These are phyloP conservation scores for Hypoxylon trugodes DNA, from an alignment of 495 filamentous ascomycete genomes.

Conservation along the genomic window DNA sequence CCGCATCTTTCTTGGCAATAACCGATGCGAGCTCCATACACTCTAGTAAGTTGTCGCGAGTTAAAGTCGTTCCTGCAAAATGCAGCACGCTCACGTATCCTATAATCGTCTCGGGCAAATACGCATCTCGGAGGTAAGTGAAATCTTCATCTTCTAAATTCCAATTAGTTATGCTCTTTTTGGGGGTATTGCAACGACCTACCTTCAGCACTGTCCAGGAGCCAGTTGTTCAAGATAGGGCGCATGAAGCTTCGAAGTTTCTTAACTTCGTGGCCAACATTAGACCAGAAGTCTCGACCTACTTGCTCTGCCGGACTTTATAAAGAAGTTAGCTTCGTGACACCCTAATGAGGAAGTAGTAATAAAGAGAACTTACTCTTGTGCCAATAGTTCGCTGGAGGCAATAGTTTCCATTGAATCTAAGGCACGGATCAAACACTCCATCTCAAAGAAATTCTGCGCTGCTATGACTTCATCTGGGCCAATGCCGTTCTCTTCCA, in stretches of 20 bases:
- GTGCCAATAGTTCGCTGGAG: constrained; percentile 53
- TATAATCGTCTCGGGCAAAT: constrained; percentile 82
- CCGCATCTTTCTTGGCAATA: constrained; percentile 70
- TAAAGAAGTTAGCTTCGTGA: constrained; percentile 16
- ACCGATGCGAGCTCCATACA: constrained; percentile 79
- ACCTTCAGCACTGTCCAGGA: constrained; percentile 50
- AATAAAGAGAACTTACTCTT: constrained; percentile 47
- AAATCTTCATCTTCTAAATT: constrained; percentile 53
- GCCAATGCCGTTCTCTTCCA: constrained; percentile 45
- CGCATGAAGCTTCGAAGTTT: constrained; percentile 53
- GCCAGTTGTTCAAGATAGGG: constrained; percentile 56
- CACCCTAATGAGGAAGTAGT: background rate
- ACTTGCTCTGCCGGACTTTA: constrained; percentile 38
- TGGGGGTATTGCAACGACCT: constrained; percentile 5
- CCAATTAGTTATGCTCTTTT: constrained; percentile 23
- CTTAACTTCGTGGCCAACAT: constrained; percentile 51
- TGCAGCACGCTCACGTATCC: constrained; percentile 81
- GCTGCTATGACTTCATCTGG: constrained; percentile 58
- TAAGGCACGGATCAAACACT: constrained; percentile 71
- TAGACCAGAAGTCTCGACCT: constrained; percentile 55
- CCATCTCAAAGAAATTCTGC: constrained; percentile 75
- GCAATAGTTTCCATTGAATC: constrained; percentile 68
- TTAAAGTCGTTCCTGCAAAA: constrained; percentile 69
- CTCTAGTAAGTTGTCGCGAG: constrained; percentile 70
- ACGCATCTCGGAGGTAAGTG: constrained; percentile 68